Evolutionary conservation across 1,284 basidiomycete genomes (phyloP).

Genomic region (Pseudozyma flocculosa): DNA sequence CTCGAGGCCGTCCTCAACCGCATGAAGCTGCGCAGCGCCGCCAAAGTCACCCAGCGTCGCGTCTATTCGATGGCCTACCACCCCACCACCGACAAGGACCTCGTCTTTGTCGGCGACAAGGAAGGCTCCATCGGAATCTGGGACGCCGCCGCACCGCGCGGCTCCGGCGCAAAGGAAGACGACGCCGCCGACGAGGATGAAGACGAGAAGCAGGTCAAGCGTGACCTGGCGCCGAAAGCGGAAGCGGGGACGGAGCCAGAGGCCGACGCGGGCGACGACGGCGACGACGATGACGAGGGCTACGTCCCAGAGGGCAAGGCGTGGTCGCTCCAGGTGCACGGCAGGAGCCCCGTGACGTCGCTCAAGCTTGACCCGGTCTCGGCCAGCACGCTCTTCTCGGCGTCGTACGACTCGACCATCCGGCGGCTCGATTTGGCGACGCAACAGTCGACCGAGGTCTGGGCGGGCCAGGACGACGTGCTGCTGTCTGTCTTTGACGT

Average conservation of each 20-base stretch:
- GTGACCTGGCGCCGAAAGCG: too few relatives aligned
- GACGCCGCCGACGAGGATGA: conserved; percentile 25
- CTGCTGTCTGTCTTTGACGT: conserved; percentile 53
- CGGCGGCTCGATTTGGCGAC: conserved; percentile 41
- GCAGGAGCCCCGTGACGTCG: conserved; percentile 45
- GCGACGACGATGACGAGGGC: conserved; percentile 14
- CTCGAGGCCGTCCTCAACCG: conserved; percentile 35
- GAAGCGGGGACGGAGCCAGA: not conserved
- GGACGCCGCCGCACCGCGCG: conserved; percentile 38
- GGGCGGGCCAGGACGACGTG: conserved; percentile 40
- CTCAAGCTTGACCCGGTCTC: conserved; percentile 50
- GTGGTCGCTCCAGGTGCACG: conserved; percentile 49
- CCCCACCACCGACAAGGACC: conserved; percentile 44
- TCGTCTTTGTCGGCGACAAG: conserved; percentile 54
- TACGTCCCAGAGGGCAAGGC: conserved; percentile 24
- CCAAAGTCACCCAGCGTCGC: conserved; percentile 43
- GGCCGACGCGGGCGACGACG: conserved; percentile 5
- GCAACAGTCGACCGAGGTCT: conserved; percentile 35
- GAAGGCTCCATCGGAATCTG: conserved; percentile 52
- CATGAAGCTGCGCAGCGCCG: conserved; percentile 42
- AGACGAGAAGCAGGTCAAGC: conserved; percentile 19
- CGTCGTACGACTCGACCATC: conserved; percentile 51
- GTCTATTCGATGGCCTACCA: conserved; percentile 52
- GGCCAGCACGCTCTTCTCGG: conserved; percentile 36
- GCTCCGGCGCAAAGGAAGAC: conserved; percentile 51